phyloP scores from a whole-genome alignment of 257 asterid genomes.

The Nicotiana sylvestris region DNA sequence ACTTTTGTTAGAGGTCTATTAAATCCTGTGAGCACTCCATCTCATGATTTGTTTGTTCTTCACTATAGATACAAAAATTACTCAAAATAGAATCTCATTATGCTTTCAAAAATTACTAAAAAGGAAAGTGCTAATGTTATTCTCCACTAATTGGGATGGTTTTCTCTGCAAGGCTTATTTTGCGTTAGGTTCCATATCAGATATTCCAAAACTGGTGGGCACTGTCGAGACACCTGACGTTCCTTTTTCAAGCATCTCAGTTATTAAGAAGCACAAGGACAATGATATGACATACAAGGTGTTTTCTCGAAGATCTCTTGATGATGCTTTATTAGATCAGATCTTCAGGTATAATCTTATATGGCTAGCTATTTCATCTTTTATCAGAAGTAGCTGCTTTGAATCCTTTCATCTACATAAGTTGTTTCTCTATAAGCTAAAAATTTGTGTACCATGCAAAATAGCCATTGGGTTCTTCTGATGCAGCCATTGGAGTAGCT shows the following conservation, averaged over 20 bases:
- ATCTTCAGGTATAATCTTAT: slow-evolving; percentile 61
- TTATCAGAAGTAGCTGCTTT: no score
- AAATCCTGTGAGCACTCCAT: slow-evolving; percentile 65
- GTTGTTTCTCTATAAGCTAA: no score
- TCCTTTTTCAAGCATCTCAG: slow-evolving; percentile 79
- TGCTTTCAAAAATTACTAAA: no score
- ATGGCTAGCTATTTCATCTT: no score
- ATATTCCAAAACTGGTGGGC: slow-evolving; percentile 85
- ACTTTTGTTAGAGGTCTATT: slow-evolving; percentile 85
- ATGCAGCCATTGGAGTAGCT: no score
- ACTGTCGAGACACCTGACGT: slow-evolving; percentile 65
- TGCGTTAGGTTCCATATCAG: slow-evolving; percentile 53
- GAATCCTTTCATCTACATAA: no score
- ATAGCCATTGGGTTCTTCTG: no score
- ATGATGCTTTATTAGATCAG: slow-evolving; percentile 59
- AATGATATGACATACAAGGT: slow-evolving; percentile 76
- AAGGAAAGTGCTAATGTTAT: neutral
- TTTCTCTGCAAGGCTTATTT: slow-evolving; percentile 61
- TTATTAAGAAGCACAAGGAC: slow-evolving; percentile 59
- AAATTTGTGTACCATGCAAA: no score
- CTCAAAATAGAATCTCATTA: no score
- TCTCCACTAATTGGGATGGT: neutral
- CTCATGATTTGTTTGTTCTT: neutral
- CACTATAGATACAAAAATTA: neutral
- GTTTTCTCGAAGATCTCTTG: slow-evolving; percentile 70